Conservation (phyloP, 2,329 filamentous ascomycete species). For the Alternaria sp. region DNA sequence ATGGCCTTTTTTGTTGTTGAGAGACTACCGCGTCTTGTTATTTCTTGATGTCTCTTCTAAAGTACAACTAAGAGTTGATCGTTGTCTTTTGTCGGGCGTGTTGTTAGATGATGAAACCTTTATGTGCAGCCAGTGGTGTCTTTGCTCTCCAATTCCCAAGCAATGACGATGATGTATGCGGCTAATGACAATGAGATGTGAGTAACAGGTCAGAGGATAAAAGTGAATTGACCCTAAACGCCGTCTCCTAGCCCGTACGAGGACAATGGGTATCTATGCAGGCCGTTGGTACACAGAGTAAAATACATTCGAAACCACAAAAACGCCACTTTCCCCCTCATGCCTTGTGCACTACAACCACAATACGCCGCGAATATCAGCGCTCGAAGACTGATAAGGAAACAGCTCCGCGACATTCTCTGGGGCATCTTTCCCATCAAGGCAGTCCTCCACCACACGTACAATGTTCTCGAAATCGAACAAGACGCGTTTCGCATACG, state of each 20-base stretch:
- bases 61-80: neutral
- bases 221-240: neutral
- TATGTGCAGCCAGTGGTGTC: neutral
- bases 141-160: neutral
- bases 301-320: neutral
- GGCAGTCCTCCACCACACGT: slow-evolving; percentile 7
- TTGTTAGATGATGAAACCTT: neutral
- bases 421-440: slow-evolving; percentile 10
- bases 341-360: neutral
- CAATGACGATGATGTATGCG: accelerated
- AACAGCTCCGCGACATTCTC: slow-evolving; percentile 25
- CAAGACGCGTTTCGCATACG: slow-evolving; percentile 28
- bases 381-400: slow-evolving; percentile 31
- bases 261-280: neutral
- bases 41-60: no score
- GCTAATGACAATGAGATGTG: neutral
- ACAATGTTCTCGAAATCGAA: slow-evolving; percentile 27
- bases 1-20: no score
- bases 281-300: neutral
- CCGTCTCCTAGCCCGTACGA: neutral
- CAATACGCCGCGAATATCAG: slow-evolving; percentile 2
- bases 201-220: neutral
- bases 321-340: neutral
- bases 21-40: no score
- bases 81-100: neutral